A percentile compares a stretch with the other conserved stretches of the same genome.
These are phyloP conservation scores for Phylloporus sp. DNA, from an alignment of 1,284 basidiomycete species.

Conservation along the genomic window DNA sequence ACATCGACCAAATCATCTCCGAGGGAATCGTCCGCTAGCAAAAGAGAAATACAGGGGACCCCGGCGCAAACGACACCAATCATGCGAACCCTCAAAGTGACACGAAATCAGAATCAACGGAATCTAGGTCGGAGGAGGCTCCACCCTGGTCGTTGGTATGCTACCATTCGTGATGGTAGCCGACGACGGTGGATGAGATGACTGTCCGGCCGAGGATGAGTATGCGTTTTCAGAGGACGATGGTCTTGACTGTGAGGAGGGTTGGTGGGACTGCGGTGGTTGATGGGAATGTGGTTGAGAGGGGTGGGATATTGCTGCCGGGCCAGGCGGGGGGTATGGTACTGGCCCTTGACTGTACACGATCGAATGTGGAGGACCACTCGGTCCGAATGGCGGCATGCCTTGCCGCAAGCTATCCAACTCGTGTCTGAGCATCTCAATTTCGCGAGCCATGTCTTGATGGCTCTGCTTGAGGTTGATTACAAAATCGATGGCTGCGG, in stretches of 20 bases:
- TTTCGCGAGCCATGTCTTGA: conserved; percentile 76
- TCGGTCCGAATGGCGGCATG: conserved; percentile 54
- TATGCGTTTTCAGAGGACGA: conserved; percentile 56
- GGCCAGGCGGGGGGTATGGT: conserved; percentile 47
- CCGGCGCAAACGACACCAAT: conserved; percentile 23
- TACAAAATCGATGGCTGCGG: conserved; percentile 87
- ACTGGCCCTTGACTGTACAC: conserved; percentile 55
- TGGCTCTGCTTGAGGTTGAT: conserved; percentile 74
- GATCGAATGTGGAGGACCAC: conserved; percentile 53
- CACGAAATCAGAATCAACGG: conserved; percentile 1
- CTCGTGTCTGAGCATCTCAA: conserved; percentile 79
- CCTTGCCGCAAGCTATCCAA: conserved; percentile 67
- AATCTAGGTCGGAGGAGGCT: conserved; percentile 31
- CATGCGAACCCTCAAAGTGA: conserved; percentile 17
- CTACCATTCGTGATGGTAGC: conserved; percentile 38
- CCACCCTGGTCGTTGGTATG: conserved; percentile 38
- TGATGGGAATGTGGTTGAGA: conserved; percentile 43
- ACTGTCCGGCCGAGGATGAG: conserved; percentile 42
- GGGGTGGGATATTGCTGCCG: conserved; percentile 46
- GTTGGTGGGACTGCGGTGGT: conserved; percentile 34
- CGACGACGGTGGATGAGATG: conserved; percentile 33
- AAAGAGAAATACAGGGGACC: conserved; percentile 27
- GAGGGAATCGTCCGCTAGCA: conserved; percentile 29
- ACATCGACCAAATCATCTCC: conserved; percentile 27
- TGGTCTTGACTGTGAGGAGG: conserved; percentile 42